Base-by-base conservation (phyloP, 257 asterid species). In the Verbena officinalis region DNA sequence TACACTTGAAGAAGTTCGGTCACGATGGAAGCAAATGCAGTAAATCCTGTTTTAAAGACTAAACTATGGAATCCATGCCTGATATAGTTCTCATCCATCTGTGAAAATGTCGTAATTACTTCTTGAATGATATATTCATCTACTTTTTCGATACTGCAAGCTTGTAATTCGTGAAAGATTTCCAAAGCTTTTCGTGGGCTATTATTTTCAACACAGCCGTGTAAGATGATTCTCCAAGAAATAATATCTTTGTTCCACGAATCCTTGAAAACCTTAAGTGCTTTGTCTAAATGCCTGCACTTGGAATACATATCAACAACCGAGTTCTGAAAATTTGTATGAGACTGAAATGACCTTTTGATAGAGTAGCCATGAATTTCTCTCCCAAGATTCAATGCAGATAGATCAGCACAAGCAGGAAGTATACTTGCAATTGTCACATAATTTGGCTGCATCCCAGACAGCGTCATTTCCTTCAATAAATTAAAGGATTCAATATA, bases 181-280 rank as follows among this genome's bases (percentile, higher is more conserved):
- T 55, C 68, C 72, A 86, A 54, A 21, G 89, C 80, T 67, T 59
- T 68, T 51, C 15, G 44, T 1, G 86, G 82, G 69, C 73, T 60
- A 8, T 70, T 73, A 55, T 79, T 86, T 69, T 65, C 84, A 40
- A 79, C 56, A 20, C 85, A 91, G 42, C 91, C 83, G 10, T 42
- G 77, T 55, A 84, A 46, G 50, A 90, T 68, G 56, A 75, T 84
- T 84, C 90, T 90, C 95, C 93, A 91, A 12, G 97, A 91, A 70
- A 91, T 72, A 59, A 79, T 71, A 81, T 91, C 97, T 73, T 79
- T 84, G 22, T 71, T 55, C 67, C 50, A 81, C 77, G 80, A 86
- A 62, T 72, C 58, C 12, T 55, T 45, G 50, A 84, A 91, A 73
- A 91, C 71, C 55, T 19, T 48, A 46, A 80, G 19, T 2, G 96